A percentile compares a stretch with the other conserved stretches of the same genome.
Evolutionary conservation across 129 eudicot species (phyloP).

Genomic region (Flaveria linearis): DNA sequence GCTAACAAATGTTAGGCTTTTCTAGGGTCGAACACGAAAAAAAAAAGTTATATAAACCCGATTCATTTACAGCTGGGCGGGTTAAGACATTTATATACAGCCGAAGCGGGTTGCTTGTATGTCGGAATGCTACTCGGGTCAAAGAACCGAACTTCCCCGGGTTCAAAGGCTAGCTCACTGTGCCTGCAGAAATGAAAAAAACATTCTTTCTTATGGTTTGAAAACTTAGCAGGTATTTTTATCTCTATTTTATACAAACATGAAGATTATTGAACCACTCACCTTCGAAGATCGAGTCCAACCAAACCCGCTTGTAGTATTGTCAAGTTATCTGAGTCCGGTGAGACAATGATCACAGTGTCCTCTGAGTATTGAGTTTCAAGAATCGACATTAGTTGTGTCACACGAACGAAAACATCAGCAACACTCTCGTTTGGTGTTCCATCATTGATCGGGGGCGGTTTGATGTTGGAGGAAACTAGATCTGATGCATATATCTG

Average conservation of each 20-base stretch:
- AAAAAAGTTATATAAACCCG: neutral
- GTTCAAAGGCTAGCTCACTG: conserved; percentile 64
- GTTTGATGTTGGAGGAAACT: conserved; percentile 70
- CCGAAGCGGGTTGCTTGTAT: conserved; percentile 84
- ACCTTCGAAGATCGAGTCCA: conserved; percentile 94
- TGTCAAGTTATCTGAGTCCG: conserved; percentile 88
- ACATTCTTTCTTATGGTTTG: neutral
- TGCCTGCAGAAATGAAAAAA: conserved; percentile 58
- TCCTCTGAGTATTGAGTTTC: conserved; percentile 94
- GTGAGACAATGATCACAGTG: conserved; percentile 87
- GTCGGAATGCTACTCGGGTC: conserved; percentile 82
- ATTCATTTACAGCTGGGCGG: conserved; percentile 79
- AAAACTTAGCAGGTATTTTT: neutral
- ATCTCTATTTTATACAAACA: neutral
- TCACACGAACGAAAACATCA: conserved; percentile 96
- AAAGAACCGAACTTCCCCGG: conserved; percentile 87
- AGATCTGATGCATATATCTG: conserved; percentile 82
- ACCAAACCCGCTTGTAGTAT: conserved; percentile 88
- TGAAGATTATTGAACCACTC: conserved; percentile 6
- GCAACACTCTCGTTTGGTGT: conserved; percentile 97
- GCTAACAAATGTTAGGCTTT: neutral
- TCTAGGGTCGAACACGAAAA: neutral
- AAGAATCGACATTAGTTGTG: conserved; percentile 94
- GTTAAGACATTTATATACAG: conserved; percentile 73
- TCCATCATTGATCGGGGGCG: conserved; percentile 89